These are phyloP conservation scores for Porogramme epimiltina DNA, from an alignment of 1,284 basidiomycete genomes.

Conservation along the genomic window DNA sequence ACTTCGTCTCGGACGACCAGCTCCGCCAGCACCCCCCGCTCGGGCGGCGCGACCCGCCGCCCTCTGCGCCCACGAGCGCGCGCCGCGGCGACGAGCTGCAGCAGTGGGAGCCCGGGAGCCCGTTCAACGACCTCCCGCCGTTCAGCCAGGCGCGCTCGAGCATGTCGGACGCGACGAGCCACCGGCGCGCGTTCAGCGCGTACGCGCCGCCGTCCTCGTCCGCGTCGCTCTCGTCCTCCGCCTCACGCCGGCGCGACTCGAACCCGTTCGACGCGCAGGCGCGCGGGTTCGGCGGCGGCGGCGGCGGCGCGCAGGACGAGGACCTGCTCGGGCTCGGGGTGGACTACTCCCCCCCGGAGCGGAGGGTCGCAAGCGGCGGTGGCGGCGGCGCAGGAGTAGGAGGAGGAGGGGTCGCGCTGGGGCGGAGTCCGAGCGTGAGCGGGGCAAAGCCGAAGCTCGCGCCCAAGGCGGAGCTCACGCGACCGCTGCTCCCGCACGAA, in stretches of 20 bases:
- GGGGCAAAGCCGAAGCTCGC: conserved; percentile 38
- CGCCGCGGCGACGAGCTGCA: neutral
- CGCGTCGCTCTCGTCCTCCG: conserved; percentile 3
- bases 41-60: conserved; percentile 5
- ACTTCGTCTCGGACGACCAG: conserved; percentile 31
- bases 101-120: conserved; percentile 22
- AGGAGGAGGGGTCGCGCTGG: conserved; percentile 15
- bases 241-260: conserved; percentile 2
- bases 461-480: conserved; percentile 51
- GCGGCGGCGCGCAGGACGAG: conserved; percentile 18
- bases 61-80: neutral
- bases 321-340: conserved; percentile 25
- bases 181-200: conserved; percentile 42
- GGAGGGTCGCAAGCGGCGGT: neutral
- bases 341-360: conserved; percentile 4
- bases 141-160: conserved; percentile 25
- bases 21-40: conserved; percentile 28
- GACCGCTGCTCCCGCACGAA: conserved; percentile 51
- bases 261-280: conserved; percentile 30
- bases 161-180: conserved; percentile 29
- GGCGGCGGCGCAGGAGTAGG: conserved; percentile 12
- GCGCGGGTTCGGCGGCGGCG: too few species aligned
- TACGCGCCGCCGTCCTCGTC: conserved; percentile 22
- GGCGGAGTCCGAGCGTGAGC: conserved; percentile 16
- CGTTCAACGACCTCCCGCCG: conserved; percentile 28